A percentile compares a stretch with the other conserved stretches of the same genome.
These are phyloP conservation scores for Filosporella fistucella DNA, from an alignment of 495 filamentous ascomycete species.

Conservation along the genomic window DNA sequence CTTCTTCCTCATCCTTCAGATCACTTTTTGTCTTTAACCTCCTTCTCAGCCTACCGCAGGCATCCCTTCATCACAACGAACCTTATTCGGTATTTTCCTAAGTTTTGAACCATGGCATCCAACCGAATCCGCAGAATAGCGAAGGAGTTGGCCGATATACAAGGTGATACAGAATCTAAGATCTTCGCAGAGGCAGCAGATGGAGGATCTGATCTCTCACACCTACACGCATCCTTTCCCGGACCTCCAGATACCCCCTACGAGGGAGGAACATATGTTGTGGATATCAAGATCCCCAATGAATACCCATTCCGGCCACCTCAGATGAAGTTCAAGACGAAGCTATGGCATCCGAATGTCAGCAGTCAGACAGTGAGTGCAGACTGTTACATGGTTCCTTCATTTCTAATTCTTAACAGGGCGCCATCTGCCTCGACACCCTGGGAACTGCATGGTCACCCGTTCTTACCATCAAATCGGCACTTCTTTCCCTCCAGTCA, in stretches of 20 bases:
- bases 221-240: slow-evolving; percentile 76
- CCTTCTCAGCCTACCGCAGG: neutral
- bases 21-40: too few relatives aligned
- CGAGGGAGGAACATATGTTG: slow-evolving; percentile 75
- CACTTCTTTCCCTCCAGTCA: slow-evolving; percentile 87
- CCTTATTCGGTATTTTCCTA: neutral
- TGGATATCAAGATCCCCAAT: slow-evolving; percentile 82
- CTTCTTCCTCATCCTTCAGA: neutral
- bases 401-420: slow-evolving; percentile 45
- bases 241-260: slow-evolving; percentile 94
- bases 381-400: neutral
- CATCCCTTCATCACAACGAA: neutral
- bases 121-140: slow-evolving; percentile 78
- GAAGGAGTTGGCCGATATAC: slow-evolving; percentile 89
- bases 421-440: slow-evolving; percentile 96
- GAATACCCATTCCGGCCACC: slow-evolving; percentile 95
- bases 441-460: slow-evolving; percentile 88
- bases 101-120: slow-evolving; percentile 56
- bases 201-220: slow-evolving; percentile 62
- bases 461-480: slow-evolving; percentile 92
- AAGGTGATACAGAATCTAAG: slow-evolving; percentile 67
- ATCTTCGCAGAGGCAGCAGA: slow-evolving; percentile 65
- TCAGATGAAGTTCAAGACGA: slow-evolving; percentile 88
- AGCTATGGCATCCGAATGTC: slow-evolving; percentile 97
- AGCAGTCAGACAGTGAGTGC: slow-evolving; percentile 83